Evolutionary conservation across 73 alveolate genomes (phyloP), one percentile per base, ranked within the genome.

Genomic region (Symbiodinium natans): DNA sequence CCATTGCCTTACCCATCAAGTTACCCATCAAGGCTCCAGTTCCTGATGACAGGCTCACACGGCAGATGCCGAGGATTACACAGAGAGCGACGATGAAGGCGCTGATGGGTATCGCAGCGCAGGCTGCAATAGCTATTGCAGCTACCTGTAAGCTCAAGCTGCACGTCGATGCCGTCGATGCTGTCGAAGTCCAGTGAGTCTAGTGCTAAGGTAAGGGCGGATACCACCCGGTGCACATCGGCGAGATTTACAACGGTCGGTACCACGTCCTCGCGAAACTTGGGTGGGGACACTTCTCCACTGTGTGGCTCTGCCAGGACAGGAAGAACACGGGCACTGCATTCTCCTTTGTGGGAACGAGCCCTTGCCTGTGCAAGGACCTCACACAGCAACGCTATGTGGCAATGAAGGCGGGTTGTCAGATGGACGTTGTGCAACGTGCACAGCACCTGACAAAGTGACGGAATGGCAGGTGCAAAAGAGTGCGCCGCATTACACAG

Each of bases 281-380:
- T 46, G 99, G 99, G 11, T 99, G 99, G 99, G 99, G 99, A n/a
- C 99, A 99, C 99, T 99, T 99, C 99, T 99, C 99, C 43, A 99
- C 99, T 10, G 99, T 99, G 29, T 99, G 99, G 99, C 99, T 99
- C 39, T 99, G 99, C 41, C 99, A 99, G 92, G 99, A 99, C 93
- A 34, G 56, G 63, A 33, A 11, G 82, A 17, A 34, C 39, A 29
- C 7, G 1, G 31, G 82, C 40, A 34, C 17, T 27, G 5, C 36
- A 29, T 29, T 13, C 36, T 9, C 36, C 86, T 0, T 11, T 15
- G 48, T 15, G n/a, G n/a, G n/a, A n/a, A n/a, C n/a, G n/a, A 2
- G 6, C 52, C 17, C 25, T 0, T 27, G 86, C n/a, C 33, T 2
- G 86, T 21, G 71, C 68, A 31, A 75, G 98, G 92, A 92, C 83